These are phyloP conservation scores for Beauveria australis DNA, from an alignment of 2,329 filamentous ascomycete species.

Conservation along the genomic window DNA sequence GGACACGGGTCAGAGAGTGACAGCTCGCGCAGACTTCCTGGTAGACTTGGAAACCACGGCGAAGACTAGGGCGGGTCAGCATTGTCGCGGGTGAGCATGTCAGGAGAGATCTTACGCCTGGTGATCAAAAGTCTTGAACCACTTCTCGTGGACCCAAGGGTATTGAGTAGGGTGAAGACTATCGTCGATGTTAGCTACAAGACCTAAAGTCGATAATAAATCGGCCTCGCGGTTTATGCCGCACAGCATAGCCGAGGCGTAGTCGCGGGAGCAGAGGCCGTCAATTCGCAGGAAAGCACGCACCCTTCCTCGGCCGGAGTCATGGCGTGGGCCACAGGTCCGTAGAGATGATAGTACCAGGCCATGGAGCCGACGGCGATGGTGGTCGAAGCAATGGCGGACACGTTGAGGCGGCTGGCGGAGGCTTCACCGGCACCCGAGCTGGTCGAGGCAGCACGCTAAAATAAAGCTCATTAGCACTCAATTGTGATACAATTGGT, in stretches of 20 bases:
- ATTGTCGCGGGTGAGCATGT: neutral
- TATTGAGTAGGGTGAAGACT: constrained; percentile 90
- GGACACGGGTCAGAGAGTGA: constrained; percentile 91
- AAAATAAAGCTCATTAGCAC: constrained; percentile 30
- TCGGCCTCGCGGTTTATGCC: constrained; percentile 9
- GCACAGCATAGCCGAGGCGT: constrained; percentile 8
- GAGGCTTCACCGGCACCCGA: constrained; percentile 63
- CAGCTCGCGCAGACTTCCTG: constrained; percentile 96
- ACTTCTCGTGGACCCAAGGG: constrained; percentile 91
- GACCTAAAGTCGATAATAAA: neutral
- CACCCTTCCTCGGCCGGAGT: constrained; percentile 97
- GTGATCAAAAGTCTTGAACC: constrained; percentile 94
- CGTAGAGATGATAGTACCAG: constrained; percentile 97
- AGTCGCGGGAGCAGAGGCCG: neutral
- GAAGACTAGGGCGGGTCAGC: constrained; percentile 53
- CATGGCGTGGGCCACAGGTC: constrained; percentile 77
- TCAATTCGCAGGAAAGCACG: constrained; percentile 36
- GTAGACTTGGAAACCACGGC: constrained; percentile 99
- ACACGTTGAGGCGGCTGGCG: constrained; percentile 74
- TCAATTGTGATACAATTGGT: constrained; percentile 11
- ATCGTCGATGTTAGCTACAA: constrained; percentile 20
- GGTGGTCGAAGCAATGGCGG: constrained; percentile 77
- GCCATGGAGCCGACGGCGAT: constrained; percentile 82
- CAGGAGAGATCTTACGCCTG: constrained; percentile 60
- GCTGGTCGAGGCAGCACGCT: constrained; percentile 66